Evolutionary conservation across 768 basidiomycete species (phyloP), one percentile per base, ranked within the genome.

Genomic region (Kwoniella heveanensis): DNA sequence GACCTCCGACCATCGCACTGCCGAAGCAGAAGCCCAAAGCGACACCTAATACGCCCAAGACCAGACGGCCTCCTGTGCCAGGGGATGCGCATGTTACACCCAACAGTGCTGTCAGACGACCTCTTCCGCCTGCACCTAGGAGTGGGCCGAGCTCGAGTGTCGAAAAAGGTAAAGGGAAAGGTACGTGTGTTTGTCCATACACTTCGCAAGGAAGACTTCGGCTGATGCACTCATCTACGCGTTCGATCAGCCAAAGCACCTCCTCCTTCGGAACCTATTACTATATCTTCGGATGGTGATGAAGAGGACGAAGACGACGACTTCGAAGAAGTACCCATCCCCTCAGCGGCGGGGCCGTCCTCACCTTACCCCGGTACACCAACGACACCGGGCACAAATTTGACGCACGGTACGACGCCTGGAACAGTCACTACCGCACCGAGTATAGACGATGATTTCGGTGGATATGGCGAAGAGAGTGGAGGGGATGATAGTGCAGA

Each of bases 301-400:
- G 58, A 51, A 10, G 50, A 54, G 1, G 66, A 72, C 32, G 69
- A 71, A 25, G 74, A 76, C 22, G 75, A 77, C 29, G 75, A 77
- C 25, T 72, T 77, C 57, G 75, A 77, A 60, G 75, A 77, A 49
- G 70, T 77, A 3, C 62, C 57, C 3, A 77, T 77, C 17, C 74
- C 74, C 9, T 54, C 60, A 1, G 54, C 63, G 1, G 69, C 69
- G 6, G 71, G 70, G 26, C 71, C 69, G 9, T 72, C 73, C 2
- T 75, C 73, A 8, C 67, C 73, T 4, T 70, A 66, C 50, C 63
- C 64, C 17, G 70, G 57, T 4, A 68, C 69, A n/a, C 67, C 72
- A 9, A 61, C 37, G 12, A 68, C 70, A 1, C 59, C 56, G 0
- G 68, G 70, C 2, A 62, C 57, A 0, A 44, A 55, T 48, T 50